A percentile compares a stretch with the other conserved stretches of the same genome.
Evolutionary conservation across 805 yeast species (phyloP).

Genomic region (Lipomyces japonicus): DNA sequence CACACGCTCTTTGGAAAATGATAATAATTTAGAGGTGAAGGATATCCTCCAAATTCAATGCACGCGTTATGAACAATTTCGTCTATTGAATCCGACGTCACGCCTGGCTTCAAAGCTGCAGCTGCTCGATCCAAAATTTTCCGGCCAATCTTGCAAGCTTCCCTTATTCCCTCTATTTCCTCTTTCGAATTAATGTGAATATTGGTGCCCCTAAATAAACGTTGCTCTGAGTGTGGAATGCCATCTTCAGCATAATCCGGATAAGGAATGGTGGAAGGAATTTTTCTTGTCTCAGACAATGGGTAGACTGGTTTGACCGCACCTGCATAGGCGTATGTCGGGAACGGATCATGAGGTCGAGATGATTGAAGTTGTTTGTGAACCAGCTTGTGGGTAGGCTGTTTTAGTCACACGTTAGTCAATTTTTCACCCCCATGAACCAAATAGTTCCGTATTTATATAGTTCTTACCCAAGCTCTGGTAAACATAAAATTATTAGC

Average conservation of each 20-base stretch:
- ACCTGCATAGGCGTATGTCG: constrained; percentile 72
- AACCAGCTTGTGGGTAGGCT: constrained; percentile 58
- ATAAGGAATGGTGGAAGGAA: constrained; percentile 65
- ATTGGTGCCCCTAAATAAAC: constrained; percentile 61
- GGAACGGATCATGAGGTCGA: constrained; percentile 72
- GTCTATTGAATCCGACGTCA: constrained; percentile 91
- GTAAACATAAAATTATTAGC: not conserved
- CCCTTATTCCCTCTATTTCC: constrained; percentile 69
- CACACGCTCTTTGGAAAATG: constrained; percentile 90
- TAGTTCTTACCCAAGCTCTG: constrained; percentile 11
- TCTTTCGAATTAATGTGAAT: constrained; percentile 62
- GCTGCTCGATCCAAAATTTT: constrained; percentile 90
- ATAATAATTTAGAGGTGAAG: constrained; percentile 91
- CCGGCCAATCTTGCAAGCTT: constrained; percentile 72
- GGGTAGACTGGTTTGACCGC: constrained; percentile 76
- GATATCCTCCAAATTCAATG: constrained; percentile 83
- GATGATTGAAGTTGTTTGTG: constrained; percentile 20
- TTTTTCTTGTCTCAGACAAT: constrained; percentile 60
- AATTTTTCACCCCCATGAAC: constrained; percentile 19
- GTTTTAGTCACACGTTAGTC: constrained; percentile 2
- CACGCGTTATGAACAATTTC: constrained; percentile 82
- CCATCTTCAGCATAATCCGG: constrained; percentile 89
- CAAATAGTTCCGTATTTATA: not conserved
- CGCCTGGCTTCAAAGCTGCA: constrained; percentile 75
- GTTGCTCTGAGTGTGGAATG: constrained; percentile 71